Evolutionary conservation across 148 eudicot species (phyloP).

Genomic region (Chenopodium formosanum): DNA sequence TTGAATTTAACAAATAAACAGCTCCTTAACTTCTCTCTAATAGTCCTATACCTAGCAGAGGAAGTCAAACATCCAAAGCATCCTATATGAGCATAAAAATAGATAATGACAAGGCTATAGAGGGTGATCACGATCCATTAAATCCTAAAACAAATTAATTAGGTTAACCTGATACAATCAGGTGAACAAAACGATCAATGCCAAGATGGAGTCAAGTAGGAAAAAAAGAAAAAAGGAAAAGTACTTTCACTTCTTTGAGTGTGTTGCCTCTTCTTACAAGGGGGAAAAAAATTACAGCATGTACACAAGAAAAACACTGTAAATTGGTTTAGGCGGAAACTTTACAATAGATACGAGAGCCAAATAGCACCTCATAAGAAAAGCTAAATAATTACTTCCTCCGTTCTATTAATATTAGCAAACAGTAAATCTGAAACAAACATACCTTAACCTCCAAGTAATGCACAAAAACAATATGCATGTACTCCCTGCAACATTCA

Average conservation of each 20-base stretch:
- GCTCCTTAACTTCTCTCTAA: not conserved
- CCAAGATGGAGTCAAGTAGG: not conserved
- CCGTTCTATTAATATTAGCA: no score
- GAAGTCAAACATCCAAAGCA: not conserved
- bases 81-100: not conserved
- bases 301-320: not conserved
- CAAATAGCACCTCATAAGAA: not conserved
- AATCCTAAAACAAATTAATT: not conserved
- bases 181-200: not conserved
- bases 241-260: not conserved
- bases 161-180: not conserved
- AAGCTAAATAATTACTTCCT: not conserved
- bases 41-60: not conserved
- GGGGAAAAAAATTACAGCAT: not conserved
- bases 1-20: not conserved
- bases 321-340: not conserved
- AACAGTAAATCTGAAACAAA: not conserved
- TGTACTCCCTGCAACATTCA: constrained; percentile 48
- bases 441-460: constrained; percentile 61
- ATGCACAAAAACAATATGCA: constrained; percentile 65
- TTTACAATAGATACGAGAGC: not conserved
- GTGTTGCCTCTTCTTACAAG: not conserved
- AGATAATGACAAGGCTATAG: not conserved
- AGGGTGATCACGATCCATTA: not conserved
- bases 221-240: not conserved